Conservation (phyloP, 805 yeast species). For the Candida pseudoglaebosa region DNA sequence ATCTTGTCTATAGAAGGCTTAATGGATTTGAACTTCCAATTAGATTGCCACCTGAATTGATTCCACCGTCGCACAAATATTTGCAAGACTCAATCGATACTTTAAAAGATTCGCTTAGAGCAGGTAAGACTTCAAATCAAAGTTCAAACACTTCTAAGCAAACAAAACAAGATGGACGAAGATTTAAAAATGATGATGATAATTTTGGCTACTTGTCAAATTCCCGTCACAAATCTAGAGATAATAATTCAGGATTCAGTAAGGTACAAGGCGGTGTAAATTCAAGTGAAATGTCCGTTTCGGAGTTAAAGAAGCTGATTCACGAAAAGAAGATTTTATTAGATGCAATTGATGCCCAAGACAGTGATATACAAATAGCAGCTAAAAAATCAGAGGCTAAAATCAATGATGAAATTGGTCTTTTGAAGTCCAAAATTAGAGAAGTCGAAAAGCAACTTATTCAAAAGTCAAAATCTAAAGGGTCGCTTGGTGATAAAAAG, state of each 20-base stretch:
- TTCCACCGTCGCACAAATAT: conserved; percentile 80
- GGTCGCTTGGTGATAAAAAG: conserved; percentile 43
- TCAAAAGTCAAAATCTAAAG: conserved; percentile 19
- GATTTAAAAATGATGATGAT: conserved; percentile 69
- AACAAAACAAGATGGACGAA: conserved; percentile 23
- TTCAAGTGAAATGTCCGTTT: conserved; percentile 41
- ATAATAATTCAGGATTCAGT: conserved; percentile 11
- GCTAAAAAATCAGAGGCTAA: conserved; percentile 34
- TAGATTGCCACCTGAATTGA: conserved; percentile 78
- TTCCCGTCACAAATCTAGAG: conserved; percentile 51
- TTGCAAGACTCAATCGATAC: conserved; percentile 67
- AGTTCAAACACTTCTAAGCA: conserved; percentile 18
- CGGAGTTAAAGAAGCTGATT: conserved; percentile 58
- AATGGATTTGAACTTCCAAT: conserved; percentile 86
- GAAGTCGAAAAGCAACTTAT: conserved; percentile 39
- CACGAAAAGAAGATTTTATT: conserved; percentile 69
- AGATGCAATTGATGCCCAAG: conserved; percentile 69
- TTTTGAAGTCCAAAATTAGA: conserved; percentile 58
- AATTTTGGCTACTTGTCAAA: conserved; percentile 66
- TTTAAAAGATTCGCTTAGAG: conserved; percentile 62
- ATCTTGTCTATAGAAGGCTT: conserved; percentile 83
- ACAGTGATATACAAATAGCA: conserved; percentile 36
- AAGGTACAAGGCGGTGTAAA: conserved; percentile 18
- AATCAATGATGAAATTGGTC: conserved; percentile 56
- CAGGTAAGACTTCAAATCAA: conserved; percentile 22